A percentile compares a stretch with the other conserved stretches of the same genome.
These are phyloP conservation scores for Phaffomyces opuntiae DNA, from an alignment of 805 yeast species.

Conservation along the genomic window DNA sequence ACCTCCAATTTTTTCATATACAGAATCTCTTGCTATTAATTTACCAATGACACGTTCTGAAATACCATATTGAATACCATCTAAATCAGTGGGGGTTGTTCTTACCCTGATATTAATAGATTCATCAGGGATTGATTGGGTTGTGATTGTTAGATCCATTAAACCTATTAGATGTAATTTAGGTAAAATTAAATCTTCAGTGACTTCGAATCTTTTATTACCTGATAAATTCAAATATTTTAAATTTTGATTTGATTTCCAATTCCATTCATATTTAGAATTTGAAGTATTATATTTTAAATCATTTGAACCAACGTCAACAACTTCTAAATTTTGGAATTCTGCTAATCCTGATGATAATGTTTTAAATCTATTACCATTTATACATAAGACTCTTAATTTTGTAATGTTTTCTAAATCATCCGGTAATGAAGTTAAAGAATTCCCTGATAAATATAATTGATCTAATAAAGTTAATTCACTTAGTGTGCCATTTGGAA, in stretches of 20 bases:
- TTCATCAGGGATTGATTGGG: constrained; percentile 87
- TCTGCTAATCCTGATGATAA: constrained; percentile 84
- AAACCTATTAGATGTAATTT: constrained; percentile 71
- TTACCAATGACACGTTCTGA: constrained; percentile 77
- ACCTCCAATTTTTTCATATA: constrained; percentile 82
- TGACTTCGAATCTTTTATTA: constrained; percentile 85
- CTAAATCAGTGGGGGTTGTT: constrained; percentile 77
- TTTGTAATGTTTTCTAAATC: constrained; percentile 62
- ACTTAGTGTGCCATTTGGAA: constrained; percentile 66
- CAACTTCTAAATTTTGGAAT: constrained; percentile 50
- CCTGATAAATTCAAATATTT: constrained; percentile 86
- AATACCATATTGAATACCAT: constrained; percentile 79
- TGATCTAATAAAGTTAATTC: constrained; percentile 51
- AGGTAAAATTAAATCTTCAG: constrained; percentile 70
- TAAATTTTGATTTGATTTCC: constrained; percentile 78
- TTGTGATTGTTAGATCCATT: constrained; percentile 92
- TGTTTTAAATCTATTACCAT: constrained; percentile 79
- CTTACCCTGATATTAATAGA: constrained; percentile 75
- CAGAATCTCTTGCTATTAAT: constrained; percentile 75
- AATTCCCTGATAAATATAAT: constrained; percentile 78
- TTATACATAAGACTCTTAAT: constrained; percentile 58
- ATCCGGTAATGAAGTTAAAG: constrained; percentile 68
- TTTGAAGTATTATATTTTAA: constrained; percentile 89
- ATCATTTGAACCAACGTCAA: constrained; percentile 89
- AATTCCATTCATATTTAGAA: constrained; percentile 96